These are phyloP conservation scores for Stentor coeruleus DNA, from an alignment of 73 alveolate genomes.

Conservation along the genomic window DNA sequence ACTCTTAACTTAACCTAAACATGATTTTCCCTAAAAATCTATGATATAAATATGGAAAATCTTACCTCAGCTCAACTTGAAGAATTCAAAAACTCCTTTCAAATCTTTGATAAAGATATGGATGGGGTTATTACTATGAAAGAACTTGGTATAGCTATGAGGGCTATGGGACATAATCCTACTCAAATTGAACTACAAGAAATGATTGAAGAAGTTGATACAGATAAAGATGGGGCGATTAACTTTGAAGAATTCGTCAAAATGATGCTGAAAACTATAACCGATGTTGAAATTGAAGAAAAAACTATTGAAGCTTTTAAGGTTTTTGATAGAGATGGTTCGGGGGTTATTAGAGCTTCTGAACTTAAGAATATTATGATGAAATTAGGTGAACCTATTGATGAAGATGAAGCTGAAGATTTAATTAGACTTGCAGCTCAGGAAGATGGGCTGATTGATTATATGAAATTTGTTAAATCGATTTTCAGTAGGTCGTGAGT, in stretches of 20 bases:
- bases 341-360: constrained; percentile 77
- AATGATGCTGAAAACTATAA: constrained; percentile 61
- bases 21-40: no score
- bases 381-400: constrained; percentile 70
- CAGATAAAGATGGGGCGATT: constrained; percentile 75
- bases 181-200: constrained; percentile 86
- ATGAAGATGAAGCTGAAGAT: constrained; percentile 89
- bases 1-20: no score
- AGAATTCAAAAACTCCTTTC: constrained; percentile 30
- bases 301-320: constrained; percentile 97
- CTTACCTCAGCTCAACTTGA: constrained; percentile 27
- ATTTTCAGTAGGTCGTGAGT: constrained; percentile 55
- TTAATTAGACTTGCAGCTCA: constrained; percentile 79
- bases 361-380: constrained; percentile 79
- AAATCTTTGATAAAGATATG: constrained; percentile 37
- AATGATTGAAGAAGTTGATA: constrained; percentile 77
- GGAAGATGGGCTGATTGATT: constrained; percentile 87
- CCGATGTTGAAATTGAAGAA: constrained; percentile 91
- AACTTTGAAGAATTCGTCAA: constrained; percentile 76
- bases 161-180: constrained; percentile 93
- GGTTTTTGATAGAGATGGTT: constrained; percentile 95
- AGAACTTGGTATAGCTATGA: constrained; percentile 90
- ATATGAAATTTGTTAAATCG: constrained; percentile 80
- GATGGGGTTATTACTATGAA: constrained; percentile 27
- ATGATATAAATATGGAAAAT: constrained; percentile 27